Conservation (phyloP, 495 filamentous ascomycete genomes). For the Wilcoxina mikolae region DNA sequence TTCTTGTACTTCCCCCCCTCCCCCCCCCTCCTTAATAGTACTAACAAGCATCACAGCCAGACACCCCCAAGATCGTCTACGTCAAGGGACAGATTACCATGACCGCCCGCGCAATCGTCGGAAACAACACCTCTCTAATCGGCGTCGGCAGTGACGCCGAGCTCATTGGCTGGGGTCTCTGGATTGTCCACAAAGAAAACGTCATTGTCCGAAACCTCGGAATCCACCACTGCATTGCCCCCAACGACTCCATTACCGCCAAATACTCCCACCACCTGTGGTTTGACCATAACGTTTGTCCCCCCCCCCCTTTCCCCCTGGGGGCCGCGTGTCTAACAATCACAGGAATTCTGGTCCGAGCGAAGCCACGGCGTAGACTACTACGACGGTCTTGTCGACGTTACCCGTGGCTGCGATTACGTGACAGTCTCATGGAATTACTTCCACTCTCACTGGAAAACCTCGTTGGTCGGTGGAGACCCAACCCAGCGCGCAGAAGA, state of each 20-base stretch:
- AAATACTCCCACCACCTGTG: slow-evolving; percentile 6
- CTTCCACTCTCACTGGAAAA: slow-evolving; percentile 29
- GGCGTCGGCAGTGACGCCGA: slow-evolving; percentile 16
- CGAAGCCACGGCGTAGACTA: slow-evolving; percentile 28
- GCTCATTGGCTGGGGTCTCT: slow-evolving; percentile 12
- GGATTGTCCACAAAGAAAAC: slow-evolving; percentile 12
- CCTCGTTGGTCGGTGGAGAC: slow-evolving; percentile 22
- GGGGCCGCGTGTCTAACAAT: too few species aligned
- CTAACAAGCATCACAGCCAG: slow-evolving; percentile 8
- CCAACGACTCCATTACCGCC: neutral
- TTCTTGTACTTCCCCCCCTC: slow-evolving; percentile 9
- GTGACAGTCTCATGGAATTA: slow-evolving; percentile 30
- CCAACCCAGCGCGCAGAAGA: slow-evolving; percentile 19
- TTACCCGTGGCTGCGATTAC: slow-evolving; percentile 29
- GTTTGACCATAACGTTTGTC: slow-evolving; percentile 3
- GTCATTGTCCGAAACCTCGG: slow-evolving; percentile 19
- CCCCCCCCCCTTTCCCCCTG: too few species aligned
- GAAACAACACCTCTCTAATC: slow-evolving; percentile 31
- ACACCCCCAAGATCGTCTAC: slow-evolving; percentile 27
- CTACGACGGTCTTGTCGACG: slow-evolving; percentile 31
- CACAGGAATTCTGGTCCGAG: slow-evolving; percentile 18
- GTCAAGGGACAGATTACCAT: slow-evolving; percentile 24
- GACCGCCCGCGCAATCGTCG: slow-evolving; percentile 16
- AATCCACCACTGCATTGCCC: slow-evolving; percentile 11
- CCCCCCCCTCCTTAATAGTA: neutral